phyloP scores from a whole-genome alignment of 2,329 filamentous ascomycete species.

The Phyllosticta citrichinensis region DNA sequence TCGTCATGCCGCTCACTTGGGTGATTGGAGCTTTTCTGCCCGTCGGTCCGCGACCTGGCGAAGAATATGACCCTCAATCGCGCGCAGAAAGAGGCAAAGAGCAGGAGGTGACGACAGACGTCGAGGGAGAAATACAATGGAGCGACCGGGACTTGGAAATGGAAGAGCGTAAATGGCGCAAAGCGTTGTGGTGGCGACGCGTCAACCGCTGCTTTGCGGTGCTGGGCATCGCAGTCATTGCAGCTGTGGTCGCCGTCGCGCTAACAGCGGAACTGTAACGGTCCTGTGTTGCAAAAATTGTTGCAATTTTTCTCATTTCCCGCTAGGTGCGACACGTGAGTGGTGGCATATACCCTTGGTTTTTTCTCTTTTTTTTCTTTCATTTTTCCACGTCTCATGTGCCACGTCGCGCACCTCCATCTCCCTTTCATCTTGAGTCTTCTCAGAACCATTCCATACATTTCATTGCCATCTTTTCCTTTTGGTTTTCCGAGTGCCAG shows the following conservation, averaged over 20 bases:
- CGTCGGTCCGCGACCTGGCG: background rate
- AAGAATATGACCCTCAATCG: background rate
- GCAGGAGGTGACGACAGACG: background rate
- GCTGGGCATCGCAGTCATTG: background rate
- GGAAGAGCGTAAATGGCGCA: constrained; percentile 1
- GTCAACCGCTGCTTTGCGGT: constrained; percentile 3
- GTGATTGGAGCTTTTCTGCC: constrained; percentile 5
- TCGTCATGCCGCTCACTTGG: constrained; percentile 8
- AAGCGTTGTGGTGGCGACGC: constrained; percentile 6
- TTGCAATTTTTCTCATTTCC: background rate
- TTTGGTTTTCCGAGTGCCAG: background rate
- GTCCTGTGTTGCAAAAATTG: background rate
- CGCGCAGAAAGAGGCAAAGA: background rate
- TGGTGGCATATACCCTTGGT: background rate
- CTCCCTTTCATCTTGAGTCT: background rate
- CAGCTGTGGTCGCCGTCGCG: constrained; percentile 1
- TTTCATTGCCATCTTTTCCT: background rate
- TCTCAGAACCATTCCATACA: background rate
- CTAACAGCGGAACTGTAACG: background rate
- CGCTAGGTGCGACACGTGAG: background rate
- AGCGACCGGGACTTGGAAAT: constrained; percentile 5
- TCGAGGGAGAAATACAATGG: constrained; percentile 2
- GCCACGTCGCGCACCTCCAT: background rate
- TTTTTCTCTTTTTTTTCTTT: background rate
- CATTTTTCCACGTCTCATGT: background rate